These are phyloP conservation scores for Fusarium hostae DNA, from an alignment of 2,329 filamentous ascomycete genomes.

Conservation along the genomic window DNA sequence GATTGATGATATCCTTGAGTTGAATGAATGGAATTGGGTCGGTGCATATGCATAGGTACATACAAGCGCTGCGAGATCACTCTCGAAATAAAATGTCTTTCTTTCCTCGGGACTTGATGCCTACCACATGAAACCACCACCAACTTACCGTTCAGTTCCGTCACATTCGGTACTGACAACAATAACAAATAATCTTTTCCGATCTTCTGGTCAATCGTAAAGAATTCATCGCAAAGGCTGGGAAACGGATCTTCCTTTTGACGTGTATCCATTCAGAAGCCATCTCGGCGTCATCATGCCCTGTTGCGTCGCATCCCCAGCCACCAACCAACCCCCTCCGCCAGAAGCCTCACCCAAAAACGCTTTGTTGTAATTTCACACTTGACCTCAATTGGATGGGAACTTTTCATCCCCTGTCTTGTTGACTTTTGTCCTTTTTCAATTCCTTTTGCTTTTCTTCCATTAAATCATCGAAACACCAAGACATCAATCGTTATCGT, in stretches of 20 bases:
- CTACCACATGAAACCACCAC: neutral
- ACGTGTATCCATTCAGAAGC: conserved; percentile 37
- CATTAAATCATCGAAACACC: neutral
- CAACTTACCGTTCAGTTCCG: neutral
- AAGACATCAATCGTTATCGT: neutral
- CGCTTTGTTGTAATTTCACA: conserved; percentile 26
- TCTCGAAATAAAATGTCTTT: conserved; percentile 46
- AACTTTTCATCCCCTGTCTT: conserved; percentile 10
- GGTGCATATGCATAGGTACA: conserved; percentile 33
- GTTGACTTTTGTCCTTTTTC: conserved; percentile 1
- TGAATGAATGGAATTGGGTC: conserved; percentile 41
- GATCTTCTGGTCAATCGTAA: conserved; percentile 14
- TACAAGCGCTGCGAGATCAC: conserved; percentile 42
- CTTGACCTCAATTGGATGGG: conserved; percentile 16
- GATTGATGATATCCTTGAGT: conserved; percentile 44
- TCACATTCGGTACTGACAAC: neutral
- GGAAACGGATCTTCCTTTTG: neutral
- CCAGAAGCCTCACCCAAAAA: conserved; percentile 22
- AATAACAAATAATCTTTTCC: neutral
- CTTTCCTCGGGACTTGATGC: conserved; percentile 17
- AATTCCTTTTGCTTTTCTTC: conserved; percentile 3
- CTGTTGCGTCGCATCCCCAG: conserved; percentile 26
- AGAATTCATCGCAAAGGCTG: conserved; percentile 21
- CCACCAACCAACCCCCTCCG: conserved; percentile 37
- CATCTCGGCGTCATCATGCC: conserved; percentile 19